phyloP scores from a whole-genome alignment of 129 eudicot genomes.

The Arctium minus region DNA sequence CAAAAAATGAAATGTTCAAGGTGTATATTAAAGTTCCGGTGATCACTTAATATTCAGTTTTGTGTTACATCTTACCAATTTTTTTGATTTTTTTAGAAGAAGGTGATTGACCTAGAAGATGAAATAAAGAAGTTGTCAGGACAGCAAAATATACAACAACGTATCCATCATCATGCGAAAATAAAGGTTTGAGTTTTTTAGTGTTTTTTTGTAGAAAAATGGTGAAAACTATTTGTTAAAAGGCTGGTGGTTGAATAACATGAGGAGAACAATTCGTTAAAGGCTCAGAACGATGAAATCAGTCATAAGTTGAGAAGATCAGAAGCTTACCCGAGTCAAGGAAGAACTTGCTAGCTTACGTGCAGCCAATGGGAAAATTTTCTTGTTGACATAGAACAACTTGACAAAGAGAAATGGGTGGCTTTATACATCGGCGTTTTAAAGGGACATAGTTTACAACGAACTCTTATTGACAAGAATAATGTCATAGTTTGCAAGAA shows the following conservation, averaged over 20 bases:
- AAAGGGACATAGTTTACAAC: slow-evolving; percentile 33
- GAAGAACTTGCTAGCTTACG: slow-evolving; percentile 58
- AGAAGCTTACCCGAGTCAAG: slow-evolving; percentile 52
- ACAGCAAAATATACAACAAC: slow-evolving; percentile 68
- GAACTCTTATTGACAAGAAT: background rate
- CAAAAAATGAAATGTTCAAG: slow-evolving; percentile 56
- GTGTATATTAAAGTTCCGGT: slow-evolving; percentile 15
- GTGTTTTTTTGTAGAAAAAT: background rate
- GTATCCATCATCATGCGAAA: slow-evolving; percentile 77
- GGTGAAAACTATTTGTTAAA: background rate
- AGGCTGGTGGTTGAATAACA: slow-evolving; percentile 20
- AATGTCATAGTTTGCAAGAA: too few species aligned
- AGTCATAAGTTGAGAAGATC: slow-evolving; percentile 43
- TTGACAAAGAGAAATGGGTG: slow-evolving; percentile 37
- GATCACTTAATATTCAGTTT: background rate
- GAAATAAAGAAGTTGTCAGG: slow-evolving; percentile 64
- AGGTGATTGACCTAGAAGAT: slow-evolving; percentile 50
- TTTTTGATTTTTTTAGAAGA: slow-evolving; percentile 16
- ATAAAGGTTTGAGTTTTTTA: slow-evolving; percentile 39
- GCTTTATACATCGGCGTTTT: slow-evolving; percentile 27
- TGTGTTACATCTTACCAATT: background rate
- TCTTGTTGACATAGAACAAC: background rate
- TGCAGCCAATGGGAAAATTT: slow-evolving; percentile 17
- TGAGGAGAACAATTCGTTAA: slow-evolving; percentile 76
- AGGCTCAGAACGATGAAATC: slow-evolving; percentile 62